Base-by-base conservation (phyloP, 352 stramenopile species). In the Phytophthora agathidicida region DNA sequence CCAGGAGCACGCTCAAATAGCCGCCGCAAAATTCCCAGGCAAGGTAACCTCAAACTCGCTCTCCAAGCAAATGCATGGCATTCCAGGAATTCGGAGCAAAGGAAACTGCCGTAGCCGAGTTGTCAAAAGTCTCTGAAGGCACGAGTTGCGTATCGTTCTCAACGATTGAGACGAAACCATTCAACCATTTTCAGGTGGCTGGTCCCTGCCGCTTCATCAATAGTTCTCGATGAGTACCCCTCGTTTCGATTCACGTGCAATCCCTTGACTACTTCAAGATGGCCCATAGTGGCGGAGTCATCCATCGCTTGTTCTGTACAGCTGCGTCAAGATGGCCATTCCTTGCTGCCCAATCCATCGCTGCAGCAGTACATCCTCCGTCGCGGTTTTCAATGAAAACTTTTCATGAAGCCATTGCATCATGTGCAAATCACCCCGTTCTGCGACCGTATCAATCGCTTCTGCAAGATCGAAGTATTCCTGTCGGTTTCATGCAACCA, bases 201-300 rank as follows among this genome's bases (percentile, higher is more conserved):
- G 0, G 22, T 41, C 11, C 7, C 42, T 13, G 53, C 53, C 5
- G 53, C 42, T 16, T 7, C 20, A 9, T 52, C 31, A 22, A 60
- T 53, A 20, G 38, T 28, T 0, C 19, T 22, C 13, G n/a, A 27
- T 14, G 51, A 36, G 9, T 41, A 60, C 3, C 51, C 22, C n/a
- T 60, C 38, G 10, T 22, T 22, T 43, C 51, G 51, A 53, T 53
- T 37, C 11, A 9, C 26, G 19, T 60, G 51, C 14, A 46, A 5
- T 23, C 51, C 52, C 10, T 37, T 53, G 8, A 60, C 51, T 4
- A 52, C 17, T 9, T 60, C 51, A 16, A 45, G 41, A 36, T 53
- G 41, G 13, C 41, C 39, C 2, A 46, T 53, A 2, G 2, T 27
- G 14, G 31, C 32, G 4, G 50, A 19, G 7, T 22, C 13, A 36